Conservation (phyloP, 768 basidiomycete species). For the Auricularia cornea region DNA sequence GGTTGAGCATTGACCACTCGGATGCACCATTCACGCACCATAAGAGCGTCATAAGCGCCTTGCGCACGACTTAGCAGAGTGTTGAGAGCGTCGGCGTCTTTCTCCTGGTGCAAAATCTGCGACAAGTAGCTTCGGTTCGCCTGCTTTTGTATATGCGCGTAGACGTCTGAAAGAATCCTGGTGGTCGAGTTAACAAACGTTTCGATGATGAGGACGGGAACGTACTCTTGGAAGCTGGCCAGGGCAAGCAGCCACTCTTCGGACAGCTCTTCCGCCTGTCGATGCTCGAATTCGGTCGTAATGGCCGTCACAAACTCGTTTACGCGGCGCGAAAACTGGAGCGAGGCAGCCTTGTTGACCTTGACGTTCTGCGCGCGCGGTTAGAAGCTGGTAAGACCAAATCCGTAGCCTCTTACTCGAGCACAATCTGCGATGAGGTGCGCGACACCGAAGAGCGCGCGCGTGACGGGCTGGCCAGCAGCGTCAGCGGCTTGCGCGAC, state of each 20-base stretch:
- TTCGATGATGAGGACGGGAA: no score
- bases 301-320: neutral
- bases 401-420: no score
- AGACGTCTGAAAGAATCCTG: neutral
- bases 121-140: neutral
- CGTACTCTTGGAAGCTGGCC: neutral
- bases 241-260: neutral
- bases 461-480: no score
- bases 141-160: neutral
- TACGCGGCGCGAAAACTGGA: neutral
- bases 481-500: no score
- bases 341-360: neutral
- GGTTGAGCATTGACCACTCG: no score
- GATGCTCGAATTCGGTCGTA: neutral
- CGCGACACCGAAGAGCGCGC: no score
- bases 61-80: neutral
- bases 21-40: no score
- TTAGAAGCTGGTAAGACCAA: no score
- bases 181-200: neutral
- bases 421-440: no score
- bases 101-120: neutral
- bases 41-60: neutral
- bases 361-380: neutral
- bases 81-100: neutral
- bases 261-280: neutral